Conservation (phyloP, 495 filamentous ascomycete genomes). For the Annulohypoxylon moriforme region DNA sequence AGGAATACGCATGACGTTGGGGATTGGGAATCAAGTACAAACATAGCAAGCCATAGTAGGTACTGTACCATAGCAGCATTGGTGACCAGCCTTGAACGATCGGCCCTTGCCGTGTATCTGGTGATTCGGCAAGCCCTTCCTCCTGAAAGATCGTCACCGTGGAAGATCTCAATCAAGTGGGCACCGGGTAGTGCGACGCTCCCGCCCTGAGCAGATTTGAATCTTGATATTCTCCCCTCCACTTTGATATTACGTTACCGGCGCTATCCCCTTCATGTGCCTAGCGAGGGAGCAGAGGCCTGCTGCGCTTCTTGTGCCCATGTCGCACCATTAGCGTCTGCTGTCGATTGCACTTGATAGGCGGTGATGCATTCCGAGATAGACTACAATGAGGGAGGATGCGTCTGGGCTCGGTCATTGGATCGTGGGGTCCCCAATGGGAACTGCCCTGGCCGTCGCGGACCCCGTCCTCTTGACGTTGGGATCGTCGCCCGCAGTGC, state of each 20-base stretch:
- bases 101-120: slow-evolving; percentile 28
- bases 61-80: background rate
- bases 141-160: slow-evolving; percentile 39
- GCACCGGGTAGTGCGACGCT: slow-evolving; percentile 30
- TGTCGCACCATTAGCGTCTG: slow-evolving; percentile 17
- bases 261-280: slow-evolving; percentile 27
- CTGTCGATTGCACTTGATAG: slow-evolving; percentile 18
- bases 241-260: slow-evolving; percentile 28
- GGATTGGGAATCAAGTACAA: background rate
- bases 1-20: slow-evolving; percentile 24
- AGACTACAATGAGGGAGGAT: slow-evolving; percentile 20
- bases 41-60: background rate
- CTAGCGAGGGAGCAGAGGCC: slow-evolving; percentile 30
- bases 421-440: slow-evolving; percentile 42
- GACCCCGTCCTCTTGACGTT: slow-evolving; percentile 36
- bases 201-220: slow-evolving; percentile 28
- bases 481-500: slow-evolving; percentile 29
- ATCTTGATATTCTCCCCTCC: slow-evolving; percentile 35
- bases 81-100: slow-evolving; percentile 27
- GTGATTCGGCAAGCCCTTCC: slow-evolving; percentile 38
- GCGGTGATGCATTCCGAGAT: slow-evolving; percentile 28
- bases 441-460: slow-evolving; percentile 10
- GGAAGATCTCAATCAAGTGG: slow-evolving; percentile 47
- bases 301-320: slow-evolving; percentile 21
- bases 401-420: slow-evolving; percentile 40